Conservation (phyloP, 106 monocot species). For the Cymbidium sinense region DNA sequence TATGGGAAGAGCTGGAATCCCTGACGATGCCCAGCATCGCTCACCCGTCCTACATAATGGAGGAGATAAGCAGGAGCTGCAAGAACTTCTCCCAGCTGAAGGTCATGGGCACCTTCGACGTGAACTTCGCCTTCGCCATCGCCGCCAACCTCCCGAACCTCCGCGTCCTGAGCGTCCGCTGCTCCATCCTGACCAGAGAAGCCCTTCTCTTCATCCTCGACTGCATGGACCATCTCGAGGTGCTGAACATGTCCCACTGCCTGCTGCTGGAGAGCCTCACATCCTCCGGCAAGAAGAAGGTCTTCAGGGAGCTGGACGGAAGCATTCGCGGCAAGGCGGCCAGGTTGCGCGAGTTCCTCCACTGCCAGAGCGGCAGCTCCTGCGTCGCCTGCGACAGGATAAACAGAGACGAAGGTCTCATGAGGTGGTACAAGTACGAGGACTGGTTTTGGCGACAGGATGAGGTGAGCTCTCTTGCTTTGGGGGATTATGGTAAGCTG, state of each 20-base stretch:
- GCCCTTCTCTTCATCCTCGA: conserved; percentile 55
- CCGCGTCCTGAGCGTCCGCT: conserved; percentile 67
- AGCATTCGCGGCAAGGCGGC: conserved; percentile 36
- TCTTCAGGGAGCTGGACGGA: conserved; percentile 28
- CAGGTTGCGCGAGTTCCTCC: conserved; percentile 41
- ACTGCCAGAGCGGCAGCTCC: conserved; percentile 35
- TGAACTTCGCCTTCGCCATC: conserved; percentile 54
- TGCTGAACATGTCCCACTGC: conserved; percentile 90
- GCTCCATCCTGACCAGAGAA: conserved; percentile 55
- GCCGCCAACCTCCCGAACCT: conserved; percentile 46
- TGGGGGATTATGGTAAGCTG: conserved; percentile 54
- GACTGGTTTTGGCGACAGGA: conserved; percentile 76
- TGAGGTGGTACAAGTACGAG: conserved; percentile 93
- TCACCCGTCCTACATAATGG: conserved; percentile 76
- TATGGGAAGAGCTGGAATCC: conserved; percentile 73
- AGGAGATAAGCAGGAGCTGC: conserved; percentile 73
- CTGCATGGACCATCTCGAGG: conserved; percentile 49
- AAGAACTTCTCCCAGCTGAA: conserved; percentile 72
- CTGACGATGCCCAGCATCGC: conserved; percentile 79
- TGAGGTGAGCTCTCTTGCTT: conserved; percentile 60
- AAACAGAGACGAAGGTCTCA: conserved; percentile 60
- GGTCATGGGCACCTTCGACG: conserved; percentile 77
- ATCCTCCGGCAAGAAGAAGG: conserved; percentile 28
- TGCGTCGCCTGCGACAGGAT: conserved; percentile 64
- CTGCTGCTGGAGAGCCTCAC: conserved; percentile 37